Evolutionary conservation across 768 basidiomycete genomes (phyloP).

Genomic region (Leccinum variicolor): DNA sequence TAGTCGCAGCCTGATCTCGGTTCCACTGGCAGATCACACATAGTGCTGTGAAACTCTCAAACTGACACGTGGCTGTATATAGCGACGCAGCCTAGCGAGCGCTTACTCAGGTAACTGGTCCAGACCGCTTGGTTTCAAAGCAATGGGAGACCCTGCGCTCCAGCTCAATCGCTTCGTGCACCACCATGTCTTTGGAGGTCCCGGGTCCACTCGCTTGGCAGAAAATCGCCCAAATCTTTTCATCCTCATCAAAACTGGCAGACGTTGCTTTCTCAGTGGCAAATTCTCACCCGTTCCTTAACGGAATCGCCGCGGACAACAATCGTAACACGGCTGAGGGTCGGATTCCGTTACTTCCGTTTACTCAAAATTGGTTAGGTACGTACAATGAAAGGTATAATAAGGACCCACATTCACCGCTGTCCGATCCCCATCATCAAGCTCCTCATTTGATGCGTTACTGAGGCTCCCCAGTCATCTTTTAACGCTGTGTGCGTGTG

Average conservation of each 20-base stretch:
- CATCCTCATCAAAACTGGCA: background rate
- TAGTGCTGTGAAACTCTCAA: background rate
- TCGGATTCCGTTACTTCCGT: background rate
- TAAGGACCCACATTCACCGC: background rate
- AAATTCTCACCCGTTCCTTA: background rate
- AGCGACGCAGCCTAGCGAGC: background rate
- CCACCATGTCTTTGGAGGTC: background rate
- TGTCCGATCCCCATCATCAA: background rate
- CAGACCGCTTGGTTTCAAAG: background rate
- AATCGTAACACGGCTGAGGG: background rate
- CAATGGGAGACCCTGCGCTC: background rate
- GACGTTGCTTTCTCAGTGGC: background rate
- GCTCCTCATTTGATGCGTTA: background rate
- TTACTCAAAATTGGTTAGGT: background rate
- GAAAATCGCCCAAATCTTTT: background rate
- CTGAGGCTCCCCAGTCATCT: background rate
- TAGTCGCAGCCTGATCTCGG: background rate
- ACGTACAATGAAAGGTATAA: constrained; percentile 2
- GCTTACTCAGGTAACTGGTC: background rate
- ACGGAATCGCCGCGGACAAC: background rate
- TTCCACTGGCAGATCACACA: background rate
- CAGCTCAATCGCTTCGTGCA: background rate
- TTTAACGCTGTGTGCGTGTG: background rate
- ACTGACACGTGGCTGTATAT: background rate
- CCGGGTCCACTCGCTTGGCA: background rate